Evolutionary conservation across 208 protist species (phyloP).

Genomic region (Crithidia bombi): DNA sequence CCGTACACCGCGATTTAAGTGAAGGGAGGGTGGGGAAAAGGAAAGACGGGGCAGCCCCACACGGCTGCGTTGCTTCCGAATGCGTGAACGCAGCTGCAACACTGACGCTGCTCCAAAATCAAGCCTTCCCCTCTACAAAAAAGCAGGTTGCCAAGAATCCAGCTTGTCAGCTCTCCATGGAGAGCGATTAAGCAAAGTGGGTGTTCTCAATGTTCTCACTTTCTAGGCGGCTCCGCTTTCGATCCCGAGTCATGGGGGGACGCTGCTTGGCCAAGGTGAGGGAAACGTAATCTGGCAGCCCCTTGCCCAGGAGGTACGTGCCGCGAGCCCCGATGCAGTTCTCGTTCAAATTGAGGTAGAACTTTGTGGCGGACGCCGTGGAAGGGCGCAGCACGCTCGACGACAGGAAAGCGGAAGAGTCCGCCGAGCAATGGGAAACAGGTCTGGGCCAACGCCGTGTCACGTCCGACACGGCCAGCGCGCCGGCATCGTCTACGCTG

Average conservation of each 20-base stretch:
- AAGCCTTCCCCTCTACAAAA: no score
- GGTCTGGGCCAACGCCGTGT: conserved; percentile 56
- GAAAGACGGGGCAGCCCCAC: no score
- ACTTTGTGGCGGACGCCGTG: conserved; percentile 37
- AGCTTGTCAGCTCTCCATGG: no score
- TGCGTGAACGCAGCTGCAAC: no score
- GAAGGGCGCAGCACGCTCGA: conserved; percentile 12
- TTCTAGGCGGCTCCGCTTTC: conserved; percentile 13
- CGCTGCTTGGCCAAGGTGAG: conserved; percentile 76
- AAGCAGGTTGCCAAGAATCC: no score
- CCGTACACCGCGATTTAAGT: no score
- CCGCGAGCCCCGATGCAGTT: conserved; percentile 78
- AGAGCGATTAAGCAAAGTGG: neutral
- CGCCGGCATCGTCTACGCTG: conserved; percentile 71
- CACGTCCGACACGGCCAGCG: conserved; percentile 40
- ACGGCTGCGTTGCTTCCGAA: no score
- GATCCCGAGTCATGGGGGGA: neutral
- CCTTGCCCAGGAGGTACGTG: conserved; percentile 59
- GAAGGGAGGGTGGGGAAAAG: no score
- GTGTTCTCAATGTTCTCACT: neutral
- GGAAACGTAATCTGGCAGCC: conserved; percentile 70
- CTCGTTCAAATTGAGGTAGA: conserved; percentile 85
- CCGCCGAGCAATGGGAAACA: neutral
- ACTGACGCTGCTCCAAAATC: no score
- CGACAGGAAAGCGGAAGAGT: neutral